Evolutionary conservation across 257 asterid species (phyloP), one percentile per base, ranked within the genome.

Genomic region (Knoxia roxburghii): DNA sequence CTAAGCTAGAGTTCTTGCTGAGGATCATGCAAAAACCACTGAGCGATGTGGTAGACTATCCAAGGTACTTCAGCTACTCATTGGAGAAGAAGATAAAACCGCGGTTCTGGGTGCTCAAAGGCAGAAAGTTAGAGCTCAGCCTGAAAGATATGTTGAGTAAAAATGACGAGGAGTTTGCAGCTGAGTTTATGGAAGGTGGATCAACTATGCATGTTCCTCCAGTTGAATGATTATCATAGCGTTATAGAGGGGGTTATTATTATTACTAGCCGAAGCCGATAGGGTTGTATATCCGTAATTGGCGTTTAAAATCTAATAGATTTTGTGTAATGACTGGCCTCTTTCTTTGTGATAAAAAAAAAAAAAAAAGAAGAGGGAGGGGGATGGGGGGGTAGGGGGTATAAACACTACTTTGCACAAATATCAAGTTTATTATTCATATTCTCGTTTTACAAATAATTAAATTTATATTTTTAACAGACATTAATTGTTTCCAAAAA

Each of bases 21-120:
- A 64, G 83, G 43, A 79, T 84, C 60, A 93, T 93, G 99, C 78
- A 46, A 67, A 88, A 59, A 84, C 89, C 96, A 30, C 53, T 86
- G 33, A 79, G 78, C 0, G 90, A 86, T 0, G 87, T 90, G 71
- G 95, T 90, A 0, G 96, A 78, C 23, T 93, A 93, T 73, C 99
- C 99, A 3, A 85, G 99, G 74, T 93, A 90, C 71, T 88, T 93
- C 78, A 90, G 97, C 84, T 90, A 93, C 87, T 90, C 99, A 9
- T 71, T 93, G 79, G 97, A 90, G 85, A 93, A 84, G 90, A 86
- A 77, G 87, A 93, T 93, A 76, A 93, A 85, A 80, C 96, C 97
- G 24, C 85, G 99, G 71, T 88, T 77, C 65, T 85, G 85, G 83
- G 81, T 81, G 75, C 73, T 93, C 71, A 90, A 81, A 76, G 46